Base-by-base conservation (phyloP, 2,329 filamentous ascomycete species). In the Chaetomium sp. region DNA sequence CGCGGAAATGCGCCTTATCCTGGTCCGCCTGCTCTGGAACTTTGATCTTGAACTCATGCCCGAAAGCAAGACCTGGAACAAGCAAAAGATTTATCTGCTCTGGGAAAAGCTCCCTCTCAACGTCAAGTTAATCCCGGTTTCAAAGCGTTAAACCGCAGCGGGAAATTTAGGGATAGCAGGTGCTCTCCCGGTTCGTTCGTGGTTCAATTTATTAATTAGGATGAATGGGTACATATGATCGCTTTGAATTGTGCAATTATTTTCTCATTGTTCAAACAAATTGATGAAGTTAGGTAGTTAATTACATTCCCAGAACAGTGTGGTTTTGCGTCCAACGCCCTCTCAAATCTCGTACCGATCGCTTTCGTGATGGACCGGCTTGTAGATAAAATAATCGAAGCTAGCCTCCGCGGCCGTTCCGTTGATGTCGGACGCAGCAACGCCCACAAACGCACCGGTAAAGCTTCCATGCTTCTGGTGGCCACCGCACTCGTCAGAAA, bases 401-500 rank as follows among this genome's bases (percentile, higher is more conserved):
- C 58, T 68, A 0, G 79, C 79, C 52, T 69, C 65, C 52, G 67
- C 59, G 7, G 70, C 76, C 12, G 73, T 74, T 2, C 79, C 79
- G 54, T 82, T 81, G 43, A 81, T 53, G 65, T 82, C 79, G 3
- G 78, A 81, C 42, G 76, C 78, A 1, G 79, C 79, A 59, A 82
- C 68, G 0, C 79, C 79, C 0, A 81, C 76, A 69, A 82, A 82
- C 0, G 82, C 79, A 0, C 82, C 82, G 0, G 82, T 85, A 59
- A 85, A 86, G 65, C 82, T 85, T 1, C 82, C 82, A 59, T 85
- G 80, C 2, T 71, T 75, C 58, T 78, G 75, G 58, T 85, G 81
- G 0, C 81, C 82, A 8, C 82, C 82, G 55, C 82, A 85, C 69
- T 86, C 82, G 61, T 86, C 82, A 9, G 76, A 80, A 6, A 85